Percentiles rank a stretch among this genome's conserved stretches.
These are phyloP conservation scores for Nyctanthes arbortristis DNA, from an alignment of 257 asterid genomes.

Conservation along the genomic window DNA sequence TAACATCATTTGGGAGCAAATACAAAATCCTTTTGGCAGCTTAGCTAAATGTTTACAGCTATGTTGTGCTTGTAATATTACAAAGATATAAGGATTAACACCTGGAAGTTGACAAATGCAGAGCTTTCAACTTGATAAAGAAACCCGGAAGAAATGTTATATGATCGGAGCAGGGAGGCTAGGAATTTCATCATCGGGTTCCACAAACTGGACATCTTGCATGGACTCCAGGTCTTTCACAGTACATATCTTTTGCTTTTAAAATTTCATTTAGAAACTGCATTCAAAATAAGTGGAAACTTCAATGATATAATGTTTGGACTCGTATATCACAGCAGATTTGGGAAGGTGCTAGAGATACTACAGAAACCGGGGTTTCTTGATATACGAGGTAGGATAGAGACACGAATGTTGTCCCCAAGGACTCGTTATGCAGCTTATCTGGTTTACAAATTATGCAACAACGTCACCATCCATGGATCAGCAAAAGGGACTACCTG, in stretches of 20 bases:
- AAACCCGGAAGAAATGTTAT: conserved; percentile 33
- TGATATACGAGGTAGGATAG: conserved; percentile 18
- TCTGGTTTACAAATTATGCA: conserved; percentile 19
- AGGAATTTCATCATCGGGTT: conserved; percentile 3
- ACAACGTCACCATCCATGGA: not conserved
- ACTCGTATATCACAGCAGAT: too few relatives aligned
- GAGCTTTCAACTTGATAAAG: conserved; percentile 31
- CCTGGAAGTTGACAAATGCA: conserved; percentile 1
- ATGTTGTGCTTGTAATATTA: too few relatives aligned
- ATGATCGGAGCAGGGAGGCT: conserved; percentile 32
- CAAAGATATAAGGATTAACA: not conserved
- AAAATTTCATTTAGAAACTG: not conserved
- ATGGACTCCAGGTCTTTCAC: conserved; percentile 26
- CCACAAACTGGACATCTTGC: not conserved
- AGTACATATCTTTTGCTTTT: not conserved
- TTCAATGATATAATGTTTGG: too few relatives aligned
- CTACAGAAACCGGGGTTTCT: not conserved
- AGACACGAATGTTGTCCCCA: conserved; percentile 22
- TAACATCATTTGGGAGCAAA: too few relatives aligned
- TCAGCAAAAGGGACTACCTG: conserved; percentile 12
- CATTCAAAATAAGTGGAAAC: too few relatives aligned
- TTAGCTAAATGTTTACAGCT: too few relatives aligned
- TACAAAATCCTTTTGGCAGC: too few relatives aligned
- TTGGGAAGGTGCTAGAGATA: conserved; percentile 31
- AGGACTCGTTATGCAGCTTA: conserved; percentile 25